Base-by-base conservation (phyloP, 2,329 filamentous ascomycete genomes). In the Botrytis elliptica region DNA sequence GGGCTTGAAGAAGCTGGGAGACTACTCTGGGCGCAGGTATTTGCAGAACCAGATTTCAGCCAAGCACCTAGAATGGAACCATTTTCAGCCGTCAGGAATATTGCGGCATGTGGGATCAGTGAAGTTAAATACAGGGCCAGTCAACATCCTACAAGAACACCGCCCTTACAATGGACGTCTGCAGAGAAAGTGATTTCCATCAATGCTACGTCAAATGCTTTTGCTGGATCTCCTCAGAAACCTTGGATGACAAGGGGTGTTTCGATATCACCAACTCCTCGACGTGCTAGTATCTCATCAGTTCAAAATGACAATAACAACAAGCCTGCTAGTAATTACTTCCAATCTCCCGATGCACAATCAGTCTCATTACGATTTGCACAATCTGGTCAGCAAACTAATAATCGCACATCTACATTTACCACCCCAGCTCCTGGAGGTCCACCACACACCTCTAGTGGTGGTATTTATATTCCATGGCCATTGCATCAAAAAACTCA, bases 1-100 rank as follows among this genome's bases (percentile, higher is more conserved):
- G 55, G 68, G 16, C 67, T 76, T 1, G 72, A 76, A 57, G 74
- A 76, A 73, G 74, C 75, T 20, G 74, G 75, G 4, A 52, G 42
- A 20, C 29, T 76, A 4, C 49, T 76, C 4, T 76, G 74, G 74
- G 29, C 36, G n/a, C 72, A 74, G 36, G 46, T 69, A 22, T 71
- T 63, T 20, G 44, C 42, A 1, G 4, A 36, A 22, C 72, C 55
- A 22, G 36, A 49, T 65, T 65, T 55, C 20, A 69, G 49, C 40
- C 66, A 57, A 4, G 29, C 4, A 1, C 66, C 49, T 8, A 33
- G 66, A 3, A 22, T 7, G 36, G 16, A 55, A 2, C 38, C 36
- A 33, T 18, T 12, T 57, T 68, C n/a, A 25, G 40, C 20, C 18
- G 18, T 38, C 9, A 42, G 22, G n/a, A 42, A 16, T 12, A 22